Base-by-base conservation (phyloP, 1,139 yeast genomes). In the Nakaseomyces uthaithaninus region DNA sequence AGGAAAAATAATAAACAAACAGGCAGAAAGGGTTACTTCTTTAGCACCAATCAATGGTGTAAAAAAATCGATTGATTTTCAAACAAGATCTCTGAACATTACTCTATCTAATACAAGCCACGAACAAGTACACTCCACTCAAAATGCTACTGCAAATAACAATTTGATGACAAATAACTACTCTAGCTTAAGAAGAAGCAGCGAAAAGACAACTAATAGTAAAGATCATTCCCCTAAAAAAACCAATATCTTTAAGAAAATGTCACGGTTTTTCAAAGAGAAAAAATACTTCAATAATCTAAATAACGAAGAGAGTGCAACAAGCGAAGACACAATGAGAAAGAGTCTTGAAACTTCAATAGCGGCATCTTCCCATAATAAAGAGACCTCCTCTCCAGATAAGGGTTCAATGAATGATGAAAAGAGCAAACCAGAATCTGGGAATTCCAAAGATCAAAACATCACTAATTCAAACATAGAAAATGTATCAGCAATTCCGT, bases 251-350 rank as follows among this genome's bases (percentile, higher is more conserved):
- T 47, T 50, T 23, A 45, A 36, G 12, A 51, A 46, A 37, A 40
- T 52, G 22, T 43, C 55, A 2, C 47, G 52, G 10, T 53, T 53
- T 36, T 54, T 54, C 42, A 54, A 52, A 35, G 40, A 41, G 7
- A 48, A 43, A 30, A 45, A 43, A 33, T 30, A 43, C 19, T 15
- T 39, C 17, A 31, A 20, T 11, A 31, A 31, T n/a, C 4, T 31
- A 5, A 31, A 31, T 25, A 31, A 31, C 14, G 35, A 31, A 12
- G 35, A 31, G 11, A 31, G 35, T 31, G 35, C 35, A 4, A 31
- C 25, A 5, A 31, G 35, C 20, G 17, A 12, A n/a, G 25, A 31
- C 12, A 31, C 35, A n/a, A 31, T 31, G 35, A 31, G 35, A n/a
- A 31, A 20, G 11, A 31, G 35, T 14, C 11, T 31, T 5, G 35